Base-by-base conservation (phyloP, 345 rosid species). In the Populus alba region DNA sequence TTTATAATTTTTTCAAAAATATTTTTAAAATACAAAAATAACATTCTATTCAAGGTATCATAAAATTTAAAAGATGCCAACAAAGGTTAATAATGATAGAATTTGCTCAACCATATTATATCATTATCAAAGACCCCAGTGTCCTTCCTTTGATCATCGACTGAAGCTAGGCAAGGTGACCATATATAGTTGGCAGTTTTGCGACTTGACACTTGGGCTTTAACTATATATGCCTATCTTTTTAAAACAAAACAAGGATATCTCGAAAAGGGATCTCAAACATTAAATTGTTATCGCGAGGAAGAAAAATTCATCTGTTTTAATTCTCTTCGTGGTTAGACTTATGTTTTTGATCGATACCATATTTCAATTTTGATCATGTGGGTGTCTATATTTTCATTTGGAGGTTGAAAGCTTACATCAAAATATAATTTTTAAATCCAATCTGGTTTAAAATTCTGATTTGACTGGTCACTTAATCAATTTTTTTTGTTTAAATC, bases 101-200 rank as follows among this genome's bases (percentile, higher is more conserved):
- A 72, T n/a, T 80, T 65, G 78, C 71, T 69, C 80, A 77, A 65
- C 87, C 39, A 79, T 59, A 75, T 39, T 5, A 38, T 10, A 68
- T 79, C 80, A 37, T 49, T 33, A 49, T 79, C 81, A 37, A 71
- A 77, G 88, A 75, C 71, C 80, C 78, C 79, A 59, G 38, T 8
- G 13, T 12, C 17, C 39, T 37, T 41, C 62, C 20, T 62, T 57
- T 39, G 43, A n/a, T 16, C 20, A 33, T 33, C 41, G 75, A 51
- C 43, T 17, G 33, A 23, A 33, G 35, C 38, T 8, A 45, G 51
- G 74, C 71, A 66, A 22, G 51, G 51, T 75, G 73, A 23, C 68
- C 51, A 39, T 74, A 39, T 74, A 69, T 31, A 59, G 38, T 55
- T 62, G 62, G 62, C 38, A 41, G 59, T 57, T 68, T 57, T 74